Conservation (phyloP, 2,329 filamentous ascomycete genomes). For the Pestalotiopsis fici region DNA sequence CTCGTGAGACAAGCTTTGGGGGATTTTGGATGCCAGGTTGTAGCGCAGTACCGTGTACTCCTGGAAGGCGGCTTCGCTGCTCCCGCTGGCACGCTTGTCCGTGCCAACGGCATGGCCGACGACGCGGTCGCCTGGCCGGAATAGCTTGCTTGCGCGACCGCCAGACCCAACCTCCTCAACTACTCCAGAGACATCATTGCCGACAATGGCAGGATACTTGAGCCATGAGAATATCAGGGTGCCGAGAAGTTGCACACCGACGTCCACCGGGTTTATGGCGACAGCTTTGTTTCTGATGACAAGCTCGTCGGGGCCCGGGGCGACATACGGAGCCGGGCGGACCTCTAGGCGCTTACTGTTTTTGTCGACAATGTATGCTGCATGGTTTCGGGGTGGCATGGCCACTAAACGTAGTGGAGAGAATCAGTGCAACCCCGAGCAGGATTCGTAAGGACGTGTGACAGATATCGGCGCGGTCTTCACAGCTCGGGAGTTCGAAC, state of each 20-base stretch:
- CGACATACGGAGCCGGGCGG: not conserved
- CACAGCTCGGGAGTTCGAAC: too few species aligned
- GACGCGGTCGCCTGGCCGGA: constrained; percentile 53
- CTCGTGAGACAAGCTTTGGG: not conserved
- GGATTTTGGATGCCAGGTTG: constrained; percentile 5
- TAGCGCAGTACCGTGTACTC: not conserved
- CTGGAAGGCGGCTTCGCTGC: not conserved
- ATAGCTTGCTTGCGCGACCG: constrained; percentile 39
- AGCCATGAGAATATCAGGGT: constrained; percentile 11
- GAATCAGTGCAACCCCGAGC: too few species aligned
- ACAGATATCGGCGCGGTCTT: too few species aligned
- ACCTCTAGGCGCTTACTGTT: not conserved
- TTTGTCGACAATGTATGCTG: not conserved
- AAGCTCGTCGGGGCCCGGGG: constrained; percentile 22
- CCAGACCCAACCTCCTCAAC: constrained; percentile 51
- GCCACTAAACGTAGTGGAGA: too few species aligned
- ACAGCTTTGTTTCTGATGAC: constrained; percentile 37
- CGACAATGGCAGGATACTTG: constrained; percentile 40
- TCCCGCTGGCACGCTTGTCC: constrained; percentile 4
- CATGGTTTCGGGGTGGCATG: not conserved
- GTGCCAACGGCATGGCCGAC: constrained; percentile 50
- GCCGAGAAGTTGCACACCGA: constrained; percentile 45
- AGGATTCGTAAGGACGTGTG: too few species aligned
- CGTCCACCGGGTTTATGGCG: constrained; percentile 59
- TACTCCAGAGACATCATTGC: constrained; percentile 55